A percentile compares a stretch with the other conserved stretches of the same genome.
Conservation (phyloP, 495 filamentous ascomycete species). For the Parmelia sp. region DNA sequence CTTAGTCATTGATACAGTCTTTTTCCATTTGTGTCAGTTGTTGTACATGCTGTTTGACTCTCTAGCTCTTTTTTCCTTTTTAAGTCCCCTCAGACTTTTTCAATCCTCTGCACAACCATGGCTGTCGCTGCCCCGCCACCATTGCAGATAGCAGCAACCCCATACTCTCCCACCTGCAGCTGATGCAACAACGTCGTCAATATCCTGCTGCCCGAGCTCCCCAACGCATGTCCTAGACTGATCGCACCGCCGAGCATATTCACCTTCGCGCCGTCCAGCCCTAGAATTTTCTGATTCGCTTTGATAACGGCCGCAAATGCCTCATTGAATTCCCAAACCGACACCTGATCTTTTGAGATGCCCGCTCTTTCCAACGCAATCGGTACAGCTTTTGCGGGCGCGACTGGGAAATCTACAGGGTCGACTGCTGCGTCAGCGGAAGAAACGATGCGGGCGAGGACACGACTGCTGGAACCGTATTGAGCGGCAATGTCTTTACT, state of each 20-base stretch:
- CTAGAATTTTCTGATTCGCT: constrained; percentile 67
- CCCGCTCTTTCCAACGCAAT: constrained; percentile 84
- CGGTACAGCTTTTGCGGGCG: constrained; percentile 86
- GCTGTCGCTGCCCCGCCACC: constrained; percentile 89
- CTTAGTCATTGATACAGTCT: too few relatives aligned
- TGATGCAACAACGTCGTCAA: constrained; percentile 85
- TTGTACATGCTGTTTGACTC: too few relatives aligned
- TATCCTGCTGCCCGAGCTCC: constrained; percentile 90
- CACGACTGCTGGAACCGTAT: constrained; percentile 64
- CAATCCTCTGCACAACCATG: constrained; percentile 84
- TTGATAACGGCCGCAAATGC: constrained; percentile 95
- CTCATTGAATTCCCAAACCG: constrained; percentile 97
- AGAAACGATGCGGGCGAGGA: constrained; percentile 76
- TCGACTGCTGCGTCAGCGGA: constrained; percentile 88
- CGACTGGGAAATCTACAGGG: constrained; percentile 92
- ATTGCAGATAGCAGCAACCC: constrained; percentile 93
- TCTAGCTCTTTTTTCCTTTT: too few relatives aligned
- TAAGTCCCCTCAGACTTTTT: constrained; percentile 44
- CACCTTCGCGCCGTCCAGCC: constrained; percentile 68
- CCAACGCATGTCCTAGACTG: constrained; percentile 86
- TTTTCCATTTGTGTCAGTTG: too few relatives aligned
- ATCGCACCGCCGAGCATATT: constrained; percentile 91
- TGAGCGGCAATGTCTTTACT: constrained; percentile 69
- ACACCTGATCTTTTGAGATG: constrained; percentile 80
- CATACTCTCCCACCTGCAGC: constrained; percentile 85